These are phyloP conservation scores for Fraxinus albicans DNA, from an alignment of 305 asterid species.

Conservation along the genomic window DNA sequence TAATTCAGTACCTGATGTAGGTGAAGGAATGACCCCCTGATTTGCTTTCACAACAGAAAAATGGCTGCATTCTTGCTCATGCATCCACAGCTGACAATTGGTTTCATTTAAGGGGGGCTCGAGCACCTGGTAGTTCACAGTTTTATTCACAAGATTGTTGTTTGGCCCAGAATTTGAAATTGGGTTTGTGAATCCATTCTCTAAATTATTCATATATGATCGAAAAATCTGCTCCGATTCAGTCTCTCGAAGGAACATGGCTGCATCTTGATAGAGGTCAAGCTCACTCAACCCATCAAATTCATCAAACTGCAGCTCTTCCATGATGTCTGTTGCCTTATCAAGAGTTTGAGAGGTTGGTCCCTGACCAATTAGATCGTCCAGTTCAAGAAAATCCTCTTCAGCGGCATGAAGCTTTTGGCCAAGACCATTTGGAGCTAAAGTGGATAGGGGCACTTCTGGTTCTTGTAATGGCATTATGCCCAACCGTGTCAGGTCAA, in stretches of 20 bases:
- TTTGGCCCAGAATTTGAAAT: constrained; percentile 27
- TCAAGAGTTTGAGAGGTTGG: constrained; percentile 23
- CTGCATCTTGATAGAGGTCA: constrained; percentile 57
- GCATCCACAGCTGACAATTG: constrained; percentile 42
- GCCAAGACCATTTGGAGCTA: not conserved
- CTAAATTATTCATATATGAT: constrained; percentile 29
- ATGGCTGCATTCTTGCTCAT: constrained; percentile 42
- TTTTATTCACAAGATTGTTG: constrained; percentile 30
- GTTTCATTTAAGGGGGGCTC: constrained; percentile 26
- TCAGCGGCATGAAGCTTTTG: not conserved
- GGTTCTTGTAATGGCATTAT: not conserved
- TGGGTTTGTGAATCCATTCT: constrained; percentile 27
- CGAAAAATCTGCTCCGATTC: constrained; percentile 31
- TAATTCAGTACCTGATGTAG: constrained; percentile 69
- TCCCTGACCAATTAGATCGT: constrained; percentile 60
- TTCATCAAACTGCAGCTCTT: constrained; percentile 43
- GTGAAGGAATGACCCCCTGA: constrained; percentile 33
- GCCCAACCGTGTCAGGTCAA: not conserved
- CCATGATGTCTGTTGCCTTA: constrained; percentile 29
- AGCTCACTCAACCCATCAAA: constrained; percentile 51
- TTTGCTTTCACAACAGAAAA: constrained; percentile 39
- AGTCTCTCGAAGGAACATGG: constrained; percentile 33
- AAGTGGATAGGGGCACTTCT: not conserved
- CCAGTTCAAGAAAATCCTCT: constrained; percentile 49
- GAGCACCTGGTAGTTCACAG: constrained; percentile 32